These are phyloP conservation scores for Atkinsonella texensis DNA, from an alignment of 2,329 filamentous ascomycete genomes.

Conservation along the genomic window DNA sequence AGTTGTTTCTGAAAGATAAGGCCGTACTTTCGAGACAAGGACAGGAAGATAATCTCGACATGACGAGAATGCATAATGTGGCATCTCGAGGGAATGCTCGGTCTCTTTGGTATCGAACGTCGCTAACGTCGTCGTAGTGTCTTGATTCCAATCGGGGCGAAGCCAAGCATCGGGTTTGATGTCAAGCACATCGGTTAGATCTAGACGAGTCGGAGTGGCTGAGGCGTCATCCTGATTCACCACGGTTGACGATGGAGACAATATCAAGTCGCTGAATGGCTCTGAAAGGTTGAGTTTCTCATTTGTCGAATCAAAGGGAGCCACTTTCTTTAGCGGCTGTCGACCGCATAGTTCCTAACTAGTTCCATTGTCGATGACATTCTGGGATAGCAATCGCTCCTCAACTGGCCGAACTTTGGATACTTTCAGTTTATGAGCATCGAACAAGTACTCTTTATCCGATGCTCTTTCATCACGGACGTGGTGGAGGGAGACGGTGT, in stretches of 20 bases:
- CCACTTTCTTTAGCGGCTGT: conserved; percentile 10
- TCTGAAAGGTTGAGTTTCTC: background rate
- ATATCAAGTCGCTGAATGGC: background rate
- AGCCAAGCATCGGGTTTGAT: background rate
- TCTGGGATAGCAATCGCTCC: conserved; percentile 8
- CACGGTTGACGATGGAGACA: conserved; percentile 8
- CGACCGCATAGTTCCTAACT: conserved; percentile 3
- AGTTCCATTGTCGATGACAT: background rate
- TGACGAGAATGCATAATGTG: background rate
- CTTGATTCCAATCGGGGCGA: background rate
- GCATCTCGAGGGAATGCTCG: background rate
- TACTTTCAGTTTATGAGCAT: conserved; percentile 14
- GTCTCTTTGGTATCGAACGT: background rate
- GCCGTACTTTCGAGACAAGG: conserved; percentile 13
- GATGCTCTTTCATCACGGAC: conserved; percentile 4
- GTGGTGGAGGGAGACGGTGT: conserved; percentile 11
- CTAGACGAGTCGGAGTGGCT: background rate
- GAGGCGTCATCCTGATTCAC: background rate
- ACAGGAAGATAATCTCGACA: conserved; percentile 1
- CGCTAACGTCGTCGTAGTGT: background rate
- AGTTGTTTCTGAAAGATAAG: conserved; percentile 8
- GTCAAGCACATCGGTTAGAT: background rate
- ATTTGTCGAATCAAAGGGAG: conserved; percentile 7
- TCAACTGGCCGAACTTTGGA: conserved; percentile 17
- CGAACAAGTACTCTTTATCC: conserved; percentile 7